Percentiles rank a stretch among this genome's conserved stretches.
Evolutionary conservation across 2,329 filamentous ascomycete genomes (phyloP).

Genomic region (Pseudopyrenochaeta lycopersici): DNA sequence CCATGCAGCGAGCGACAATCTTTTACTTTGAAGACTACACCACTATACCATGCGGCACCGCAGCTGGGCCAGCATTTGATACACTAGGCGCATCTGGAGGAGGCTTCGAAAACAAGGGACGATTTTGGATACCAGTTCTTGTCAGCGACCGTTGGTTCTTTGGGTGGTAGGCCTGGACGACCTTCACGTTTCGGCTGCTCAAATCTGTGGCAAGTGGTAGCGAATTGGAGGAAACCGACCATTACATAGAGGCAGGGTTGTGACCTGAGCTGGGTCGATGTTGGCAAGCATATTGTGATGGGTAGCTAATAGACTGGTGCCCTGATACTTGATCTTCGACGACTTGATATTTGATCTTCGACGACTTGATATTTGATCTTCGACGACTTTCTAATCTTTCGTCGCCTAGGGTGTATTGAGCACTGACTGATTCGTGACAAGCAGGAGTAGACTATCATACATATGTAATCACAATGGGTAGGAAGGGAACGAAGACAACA

Average conservation of each 20-base stretch:
- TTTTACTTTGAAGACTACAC: neutral
- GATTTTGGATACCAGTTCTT: slow-evolving; percentile 6
- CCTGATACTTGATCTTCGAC: too few species aligned
- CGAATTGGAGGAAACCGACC: neutral
- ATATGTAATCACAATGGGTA: too few species aligned
- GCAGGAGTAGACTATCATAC: too few species aligned
- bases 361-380: too few species aligned
- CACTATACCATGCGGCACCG: slow-evolving; percentile 1
- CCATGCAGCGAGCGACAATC: neutral
- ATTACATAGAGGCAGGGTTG: too few species aligned
- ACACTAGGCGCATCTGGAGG: slow-evolving; percentile 16
- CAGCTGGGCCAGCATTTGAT: slow-evolving; percentile 10
- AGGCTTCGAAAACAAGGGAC: neutral
- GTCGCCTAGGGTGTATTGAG: neutral
- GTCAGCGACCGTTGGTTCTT: neutral
- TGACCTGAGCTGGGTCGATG: neutral
- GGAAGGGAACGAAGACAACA: too few species aligned
- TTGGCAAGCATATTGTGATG: neutral
- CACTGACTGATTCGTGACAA: neutral
- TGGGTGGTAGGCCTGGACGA: slow-evolving; percentile 14
- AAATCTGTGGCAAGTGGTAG: neutral
- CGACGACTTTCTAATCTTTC: too few species aligned
- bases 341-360: too few species aligned
- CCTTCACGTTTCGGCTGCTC: slow-evolving; percentile 8
- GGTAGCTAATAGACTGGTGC: neutral